Conservation (phyloP, 345 rosid species). For the Gossypium turneri region DNA sequence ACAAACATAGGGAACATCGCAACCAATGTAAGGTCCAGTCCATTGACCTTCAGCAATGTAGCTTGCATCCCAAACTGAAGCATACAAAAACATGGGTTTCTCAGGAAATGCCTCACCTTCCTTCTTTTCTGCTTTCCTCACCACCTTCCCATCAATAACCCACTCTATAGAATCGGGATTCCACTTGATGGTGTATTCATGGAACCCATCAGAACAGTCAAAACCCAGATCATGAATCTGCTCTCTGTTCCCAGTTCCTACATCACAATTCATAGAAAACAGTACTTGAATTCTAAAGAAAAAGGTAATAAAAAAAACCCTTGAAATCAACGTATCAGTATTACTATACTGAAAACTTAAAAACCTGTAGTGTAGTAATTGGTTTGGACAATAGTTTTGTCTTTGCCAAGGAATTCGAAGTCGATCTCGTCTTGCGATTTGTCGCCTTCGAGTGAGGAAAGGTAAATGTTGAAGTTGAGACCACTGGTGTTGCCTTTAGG, state of each 20-base stretch:
- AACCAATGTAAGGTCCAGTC: conserved; percentile 43
- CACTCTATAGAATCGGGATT: conserved; percentile 44
- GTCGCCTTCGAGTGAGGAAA: conserved; percentile 62
- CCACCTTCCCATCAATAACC: conserved; percentile 47
- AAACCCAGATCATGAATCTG: conserved; percentile 53
- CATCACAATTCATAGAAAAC: conserved; percentile 4
- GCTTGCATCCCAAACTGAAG: conserved; percentile 65
- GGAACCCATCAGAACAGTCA: conserved; percentile 49
- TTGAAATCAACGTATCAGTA: background rate
- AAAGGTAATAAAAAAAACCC: background rate
- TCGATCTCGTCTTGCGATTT: conserved; percentile 66
- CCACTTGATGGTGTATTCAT: conserved; percentile 52
- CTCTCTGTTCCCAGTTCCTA: conserved; percentile 47
- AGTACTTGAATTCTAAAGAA: too few relatives aligned
- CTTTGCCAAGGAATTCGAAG: conserved; percentile 63
- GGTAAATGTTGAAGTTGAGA: conserved; percentile 61
- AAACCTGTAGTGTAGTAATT: conserved; percentile 48
- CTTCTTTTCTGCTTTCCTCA: conserved; percentile 46
- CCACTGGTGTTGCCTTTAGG: conserved; percentile 59
- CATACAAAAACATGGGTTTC: conserved; percentile 49
- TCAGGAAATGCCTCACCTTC: conserved; percentile 40
- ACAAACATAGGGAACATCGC: conserved; percentile 53
- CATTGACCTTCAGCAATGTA: conserved; percentile 41
- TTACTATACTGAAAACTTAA: background rate
- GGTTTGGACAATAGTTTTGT: conserved; percentile 44